Evolutionary conservation across 352 stramenopile species (phyloP), one percentile per base, ranked within the genome.

Genomic region (Phytophthora melonis): DNA sequence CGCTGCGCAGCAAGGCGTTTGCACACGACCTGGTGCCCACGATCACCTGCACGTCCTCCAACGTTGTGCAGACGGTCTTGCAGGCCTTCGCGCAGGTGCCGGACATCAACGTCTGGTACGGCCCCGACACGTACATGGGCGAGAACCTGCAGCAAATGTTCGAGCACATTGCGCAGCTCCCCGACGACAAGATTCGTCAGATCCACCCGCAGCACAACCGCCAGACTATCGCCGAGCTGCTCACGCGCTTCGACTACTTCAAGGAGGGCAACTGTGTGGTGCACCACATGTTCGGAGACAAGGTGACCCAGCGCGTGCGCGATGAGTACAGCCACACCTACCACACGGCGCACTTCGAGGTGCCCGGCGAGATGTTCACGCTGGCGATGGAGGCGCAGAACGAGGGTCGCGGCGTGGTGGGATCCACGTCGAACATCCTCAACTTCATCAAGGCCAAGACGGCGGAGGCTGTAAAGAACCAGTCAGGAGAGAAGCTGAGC

Each of bases 301-400:
- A 97, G 53, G 95, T 99, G 41, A 98, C 97, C 16, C 79, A 98
- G 49, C 92, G 93, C 16, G 97, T 99, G 55, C 83, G 90, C 5
- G 82, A 95, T 32, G 89, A 98, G 62, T 98, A 98, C 80, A 78
- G 80, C 34, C 90, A 99, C 75, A 95, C 95, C 4, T 99, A 94
- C 81, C 88, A 98, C 57, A 99, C 97, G 50, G 97, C 97, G 27
- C 97, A 99, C 81, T 96, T 99, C 76, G 97, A 99, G 84, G 97
- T 99, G 30, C 97, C 97, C 10, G 97, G 97, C n/a, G 97, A 99
- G 89, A 99, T 99, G 97, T 99, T 99, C 72, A 97, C 97, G 67
- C 92, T 99, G 43, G 97, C 97, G 16, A 98, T 99, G 86, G 89
- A 98, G 67, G 97, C 97, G 49, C 92, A 98, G 75, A 93, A 94